Evolutionary conservation across 768 basidiomycete species (phyloP), one percentile per base, ranked within the genome.

Genomic region (Wakefieldia striispora): DNA sequence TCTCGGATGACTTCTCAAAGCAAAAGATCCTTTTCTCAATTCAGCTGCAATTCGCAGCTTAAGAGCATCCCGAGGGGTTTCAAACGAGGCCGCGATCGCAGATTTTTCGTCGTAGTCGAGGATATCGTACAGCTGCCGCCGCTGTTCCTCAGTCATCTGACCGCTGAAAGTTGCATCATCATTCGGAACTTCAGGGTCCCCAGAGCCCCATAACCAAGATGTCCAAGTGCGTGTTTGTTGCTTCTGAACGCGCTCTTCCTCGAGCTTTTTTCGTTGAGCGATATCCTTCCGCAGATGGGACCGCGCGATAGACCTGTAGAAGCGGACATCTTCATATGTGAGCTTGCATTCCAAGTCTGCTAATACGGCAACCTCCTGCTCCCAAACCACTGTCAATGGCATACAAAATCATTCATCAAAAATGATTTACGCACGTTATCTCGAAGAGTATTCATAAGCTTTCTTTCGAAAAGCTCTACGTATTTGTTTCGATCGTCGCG

Each of bases 301-400:
- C 23, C 91, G 84, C 0, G 93, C 91, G 52, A 98, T 91, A 4
- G 94, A 97, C 27, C 97, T 84, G 71, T 98, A 99, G 70, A 97
- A 97, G 4, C 95, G 86, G 43, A 99, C 85, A 61, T 98, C 97
- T 66, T 95, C 92, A 58, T 97, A 98, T 0, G 84, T 78, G 24
- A 98, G 76, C 64, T 91, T 92, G 56, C 67, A 73, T 66, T 99
- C 97, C 47, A 98, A 71, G 1, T 69, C 73, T 40, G 84, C 79
- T 26, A 95, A 71, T 7, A 62, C 70, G 55, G 68, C 62, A 33
- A 67, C 46, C 49, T 86, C 84, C 85, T 88, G 45, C 40, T 43
- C 23, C 33, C 24, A 26, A 38, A 26, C 19, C 19, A 33, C 31
- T 56, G 17, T 33, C 33, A 33, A 33, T 33, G 51, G 12, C 27